These are phyloP conservation scores for Hymenoscyphus scutula DNA, from an alignment of 2,329 filamentous ascomycete genomes.

Conservation along the genomic window DNA sequence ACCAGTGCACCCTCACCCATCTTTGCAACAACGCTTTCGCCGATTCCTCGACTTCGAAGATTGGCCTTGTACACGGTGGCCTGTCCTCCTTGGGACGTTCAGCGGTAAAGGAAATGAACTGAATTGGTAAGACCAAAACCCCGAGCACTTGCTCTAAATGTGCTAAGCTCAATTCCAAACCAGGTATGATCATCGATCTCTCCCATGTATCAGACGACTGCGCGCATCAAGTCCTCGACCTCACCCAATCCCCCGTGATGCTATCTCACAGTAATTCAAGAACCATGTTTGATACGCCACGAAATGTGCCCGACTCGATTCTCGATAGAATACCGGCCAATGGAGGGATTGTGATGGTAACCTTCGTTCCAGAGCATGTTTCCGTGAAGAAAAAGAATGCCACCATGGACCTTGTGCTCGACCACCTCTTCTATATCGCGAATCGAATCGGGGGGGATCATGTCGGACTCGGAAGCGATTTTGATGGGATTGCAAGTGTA, in stretches of 20 bases:
- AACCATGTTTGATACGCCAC: conserved; percentile 58
- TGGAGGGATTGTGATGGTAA: conserved; percentile 56
- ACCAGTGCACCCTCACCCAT: conserved; percentile 8
- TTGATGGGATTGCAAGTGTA: conserved; percentile 53
- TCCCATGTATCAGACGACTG: conserved; percentile 60
- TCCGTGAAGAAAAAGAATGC: conserved; percentile 43
- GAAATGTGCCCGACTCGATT: conserved; percentile 63
- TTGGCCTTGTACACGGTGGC: conserved; percentile 38
- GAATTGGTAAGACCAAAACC: neutral
- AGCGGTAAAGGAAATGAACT: conserved; percentile 35
- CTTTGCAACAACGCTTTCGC: conserved; percentile 63
- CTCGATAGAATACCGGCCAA: conserved; percentile 53
- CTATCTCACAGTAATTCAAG: conserved; percentile 64
- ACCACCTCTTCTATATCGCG: conserved; percentile 62
- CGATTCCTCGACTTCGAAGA: conserved; percentile 14
- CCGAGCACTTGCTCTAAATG: neutral
- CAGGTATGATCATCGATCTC: conserved; percentile 61
- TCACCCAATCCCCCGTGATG: conserved; percentile 55
- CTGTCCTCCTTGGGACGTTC: conserved; percentile 52
- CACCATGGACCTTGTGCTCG: conserved; percentile 57
- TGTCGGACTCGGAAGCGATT: conserved; percentile 65
- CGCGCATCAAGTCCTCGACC: conserved; percentile 57
- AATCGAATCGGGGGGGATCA: conserved; percentile 61
- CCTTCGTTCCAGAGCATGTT: conserved; percentile 35
- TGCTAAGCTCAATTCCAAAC: conserved; percentile 33